A percentile compares a stretch with the other conserved stretches of the same genome.
These are phyloP conservation scores for Podospora comata DNA, from an alignment of 495 filamentous ascomycete species.

Conservation along the genomic window DNA sequence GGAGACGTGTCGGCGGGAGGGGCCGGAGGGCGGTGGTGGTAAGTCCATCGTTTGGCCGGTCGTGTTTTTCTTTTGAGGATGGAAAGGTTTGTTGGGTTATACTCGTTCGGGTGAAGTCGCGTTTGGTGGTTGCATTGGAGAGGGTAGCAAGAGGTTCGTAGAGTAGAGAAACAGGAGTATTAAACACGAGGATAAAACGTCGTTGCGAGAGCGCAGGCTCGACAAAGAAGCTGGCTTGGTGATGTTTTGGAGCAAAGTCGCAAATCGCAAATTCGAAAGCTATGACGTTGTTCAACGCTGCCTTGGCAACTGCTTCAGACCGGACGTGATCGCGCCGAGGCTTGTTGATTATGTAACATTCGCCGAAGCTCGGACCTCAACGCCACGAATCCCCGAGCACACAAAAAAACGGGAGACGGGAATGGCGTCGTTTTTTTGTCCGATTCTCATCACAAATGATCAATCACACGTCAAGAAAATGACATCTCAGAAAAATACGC, in stretches of 20 bases:
- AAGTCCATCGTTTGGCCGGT: not conserved
- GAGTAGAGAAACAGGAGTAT: not conserved
- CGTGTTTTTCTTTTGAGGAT: not conserved
- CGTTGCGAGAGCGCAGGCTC: not conserved
- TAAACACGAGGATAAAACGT: not conserved
- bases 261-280: not conserved
- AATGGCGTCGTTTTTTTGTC: not conserved
- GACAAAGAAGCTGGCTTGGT: not conserved
- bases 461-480: not conserved
- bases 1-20: slow-evolving; percentile 7
- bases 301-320: not conserved
- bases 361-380: not conserved
- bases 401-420: not conserved
- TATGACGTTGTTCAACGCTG: slow-evolving; percentile 2
- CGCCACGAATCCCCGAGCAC: not conserved
- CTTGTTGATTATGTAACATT: not conserved
- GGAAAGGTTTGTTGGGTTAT: not conserved
- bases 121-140: not conserved
- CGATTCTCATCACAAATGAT: not conserved
- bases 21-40: slow-evolving; percentile 13
- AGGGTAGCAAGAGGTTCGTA: not conserved
- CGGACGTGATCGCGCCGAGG: not conserved
- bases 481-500: not conserved
- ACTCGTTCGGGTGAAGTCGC: not conserved
- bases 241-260: not conserved